A percentile compares a stretch with the other conserved stretches of the same genome.
Conservation (phyloP, 2,329 filamentous ascomycete genomes). For the Fusarium sp. region DNA sequence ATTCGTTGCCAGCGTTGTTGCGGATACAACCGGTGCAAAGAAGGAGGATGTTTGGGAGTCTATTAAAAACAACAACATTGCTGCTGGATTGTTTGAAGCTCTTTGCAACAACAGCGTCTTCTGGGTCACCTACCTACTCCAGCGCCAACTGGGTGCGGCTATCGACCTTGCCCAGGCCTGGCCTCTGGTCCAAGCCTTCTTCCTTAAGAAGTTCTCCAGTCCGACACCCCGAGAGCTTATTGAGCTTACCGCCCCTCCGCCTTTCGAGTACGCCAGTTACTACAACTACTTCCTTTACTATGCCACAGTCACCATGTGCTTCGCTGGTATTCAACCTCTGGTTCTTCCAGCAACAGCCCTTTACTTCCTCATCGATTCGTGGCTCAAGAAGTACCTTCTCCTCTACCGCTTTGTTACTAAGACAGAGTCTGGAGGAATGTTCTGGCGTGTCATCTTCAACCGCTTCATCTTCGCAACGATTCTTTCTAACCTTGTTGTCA, state of each 20-base stretch:
- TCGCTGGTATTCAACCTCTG: conserved; percentile 85
- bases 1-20: conserved; percentile 74
- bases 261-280: conserved; percentile 95
- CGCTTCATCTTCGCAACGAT: conserved; percentile 86
- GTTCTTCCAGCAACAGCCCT: conserved; percentile 86
- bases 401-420: conserved; percentile 97
- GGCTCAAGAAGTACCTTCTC: conserved; percentile 93
- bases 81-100: conserved; percentile 73
- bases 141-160: conserved; percentile 93
- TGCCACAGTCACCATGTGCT: conserved; percentile 86
- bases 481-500: conserved; percentile 81
- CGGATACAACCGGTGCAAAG: conserved; percentile 58
- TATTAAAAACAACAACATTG: conserved; percentile 72
- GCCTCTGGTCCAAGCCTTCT: conserved; percentile 85
- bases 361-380: conserved; percentile 89
- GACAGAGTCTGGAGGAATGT: conserved; percentile 92
- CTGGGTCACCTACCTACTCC: conserved; percentile 93
- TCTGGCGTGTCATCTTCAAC: conserved; percentile 93
- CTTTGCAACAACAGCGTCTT: conserved; percentile 87
- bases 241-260: conserved; percentile 88
- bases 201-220: conserved; percentile 83
- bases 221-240: conserved; percentile 93
- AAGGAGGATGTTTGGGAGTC: conserved; percentile 75
- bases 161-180: conserved; percentile 92
- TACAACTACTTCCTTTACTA: conserved; percentile 99